Evolutionary conservation across 2,329 filamentous ascomycete species (phyloP).

Genomic region (Paradendryphiella salina): DNA sequence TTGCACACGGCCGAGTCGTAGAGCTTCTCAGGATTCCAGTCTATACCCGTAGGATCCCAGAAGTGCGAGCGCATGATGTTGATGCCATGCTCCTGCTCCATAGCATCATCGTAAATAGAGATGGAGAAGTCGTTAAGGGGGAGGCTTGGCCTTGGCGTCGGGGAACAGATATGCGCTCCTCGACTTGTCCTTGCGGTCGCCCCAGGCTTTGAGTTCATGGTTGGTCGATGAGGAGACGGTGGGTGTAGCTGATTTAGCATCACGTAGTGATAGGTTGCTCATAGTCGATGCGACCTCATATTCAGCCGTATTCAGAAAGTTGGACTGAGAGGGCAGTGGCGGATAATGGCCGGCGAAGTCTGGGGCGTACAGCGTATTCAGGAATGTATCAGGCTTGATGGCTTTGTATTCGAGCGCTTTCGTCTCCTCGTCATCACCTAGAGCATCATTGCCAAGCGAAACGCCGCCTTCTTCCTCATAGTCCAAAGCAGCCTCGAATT

Average conservation of each 20-base stretch:
- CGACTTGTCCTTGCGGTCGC: conserved; percentile 23
- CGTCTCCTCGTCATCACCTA: conserved; percentile 26
- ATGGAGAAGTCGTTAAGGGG: conserved; percentile 36
- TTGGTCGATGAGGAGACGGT: conserved; percentile 6
- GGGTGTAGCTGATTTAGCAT: conserved; percentile 8
- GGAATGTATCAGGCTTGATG: conserved; percentile 26
- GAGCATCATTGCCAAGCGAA: conserved; percentile 18
- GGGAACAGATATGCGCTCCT: conserved; percentile 43
- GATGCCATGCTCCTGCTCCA: conserved; percentile 33
- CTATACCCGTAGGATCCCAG: conserved; percentile 55
- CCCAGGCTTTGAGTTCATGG: conserved; percentile 30
- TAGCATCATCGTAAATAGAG: conserved; percentile 29
- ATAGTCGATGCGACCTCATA: conserved; percentile 17
- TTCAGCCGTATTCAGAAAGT: background rate
- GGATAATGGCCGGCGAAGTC: conserved; percentile 22
- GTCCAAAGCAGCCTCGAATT: conserved; percentile 33
- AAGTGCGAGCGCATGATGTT: conserved; percentile 49
- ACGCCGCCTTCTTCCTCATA: conserved; percentile 37
- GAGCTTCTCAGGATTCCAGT: conserved; percentile 57
- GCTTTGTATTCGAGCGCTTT: conserved; percentile 27
- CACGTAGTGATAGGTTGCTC: conserved; percentile 21
- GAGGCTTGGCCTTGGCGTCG: conserved; percentile 37
- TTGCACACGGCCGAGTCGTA: conserved; percentile 48
- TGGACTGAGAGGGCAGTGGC: conserved; percentile 21
- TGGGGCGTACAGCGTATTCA: conserved; percentile 1